phyloP scores from a whole-genome alignment of 2,329 filamentous ascomycete species.

The Ascochyta lentis region DNA sequence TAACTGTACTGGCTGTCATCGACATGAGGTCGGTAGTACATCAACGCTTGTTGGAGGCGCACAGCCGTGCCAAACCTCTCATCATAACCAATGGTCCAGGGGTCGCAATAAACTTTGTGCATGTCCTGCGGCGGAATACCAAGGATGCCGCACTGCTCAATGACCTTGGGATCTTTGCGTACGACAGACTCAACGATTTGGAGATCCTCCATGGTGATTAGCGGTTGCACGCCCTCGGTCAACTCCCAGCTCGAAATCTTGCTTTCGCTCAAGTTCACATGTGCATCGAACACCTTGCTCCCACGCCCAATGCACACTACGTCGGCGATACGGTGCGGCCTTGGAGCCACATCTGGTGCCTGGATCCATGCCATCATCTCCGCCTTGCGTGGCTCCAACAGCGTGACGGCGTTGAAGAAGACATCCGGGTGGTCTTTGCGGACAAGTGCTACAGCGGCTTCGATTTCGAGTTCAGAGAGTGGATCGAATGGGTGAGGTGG shows the following conservation, averaged over 20 bases:
- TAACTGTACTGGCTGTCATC: conserved; percentile 92
- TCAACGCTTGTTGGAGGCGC: conserved; percentile 87
- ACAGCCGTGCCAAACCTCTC: conserved; percentile 81
- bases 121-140: conserved; percentile 84
- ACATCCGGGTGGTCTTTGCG: conserved; percentile 73
- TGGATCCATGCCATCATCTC: conserved; percentile 83
- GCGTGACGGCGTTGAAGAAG: conserved; percentile 84
- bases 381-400: conserved; percentile 84
- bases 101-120: conserved; percentile 95
- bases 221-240: conserved; percentile 78
- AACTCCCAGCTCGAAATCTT: conserved; percentile 77
- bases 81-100: conserved; percentile 95
- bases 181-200: conserved; percentile 78
- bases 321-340: conserved; percentile 77
- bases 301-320: conserved; percentile 80
- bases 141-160: conserved; percentile 85
- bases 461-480: conserved; percentile 75
- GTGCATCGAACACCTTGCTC: conserved; percentile 81
- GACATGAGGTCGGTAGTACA: conserved; percentile 89
- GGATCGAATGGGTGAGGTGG: conserved; percentile 79
- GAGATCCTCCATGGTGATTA: conserved; percentile 94
- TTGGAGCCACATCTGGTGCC: conserved; percentile 64
- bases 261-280: conserved; percentile 73
- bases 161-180: conserved; percentile 81
- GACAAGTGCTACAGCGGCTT: conserved; percentile 71